A percentile compares a stretch with the other conserved stretches of the same genome.
Evolutionary conservation across 768 basidiomycete species (phyloP).

Genomic region (Russula virescens): DNA sequence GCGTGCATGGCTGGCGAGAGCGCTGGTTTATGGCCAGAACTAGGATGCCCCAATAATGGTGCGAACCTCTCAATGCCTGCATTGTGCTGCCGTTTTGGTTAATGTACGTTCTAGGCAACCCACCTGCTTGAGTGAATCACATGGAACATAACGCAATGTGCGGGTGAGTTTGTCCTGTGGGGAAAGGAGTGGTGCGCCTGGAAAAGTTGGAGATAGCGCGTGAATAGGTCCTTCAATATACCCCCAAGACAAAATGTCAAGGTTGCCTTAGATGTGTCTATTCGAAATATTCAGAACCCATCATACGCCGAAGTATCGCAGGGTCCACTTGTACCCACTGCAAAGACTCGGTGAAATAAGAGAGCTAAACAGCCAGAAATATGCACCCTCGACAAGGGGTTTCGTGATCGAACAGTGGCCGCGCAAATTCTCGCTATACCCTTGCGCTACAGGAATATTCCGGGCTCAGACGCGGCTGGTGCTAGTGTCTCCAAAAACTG

Average conservation of each 20-base stretch:
- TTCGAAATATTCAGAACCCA: not conserved
- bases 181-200: too few relatives aligned
- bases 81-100: not conserved
- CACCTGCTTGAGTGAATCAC: not conserved
- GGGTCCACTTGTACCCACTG: slow-evolving; percentile 23
- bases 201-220: too few relatives aligned
- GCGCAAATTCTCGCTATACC: not conserved
- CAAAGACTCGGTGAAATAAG: not conserved
- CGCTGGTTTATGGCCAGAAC: slow-evolving; percentile 46
- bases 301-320: slow-evolving; percentile 16
- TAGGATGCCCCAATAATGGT: slow-evolving; percentile 53
- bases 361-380: too few relatives aligned
- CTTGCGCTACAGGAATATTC: too few relatives aligned
- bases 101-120: not conserved
- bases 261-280: not conserved
- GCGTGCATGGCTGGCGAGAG: slow-evolving; percentile 47
- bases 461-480: too few relatives aligned
- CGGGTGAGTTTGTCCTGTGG: not conserved
- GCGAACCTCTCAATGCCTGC: not conserved
- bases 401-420: slow-evolving; percentile 11
- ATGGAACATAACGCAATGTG: not conserved
- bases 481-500: too few relatives aligned
- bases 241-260: not conserved
- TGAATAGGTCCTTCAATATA: too few relatives aligned
- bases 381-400: slow-evolving; percentile 1